Conservation (phyloP, 768 basidiomycete genomes). For the Trametes villosa region DNA sequence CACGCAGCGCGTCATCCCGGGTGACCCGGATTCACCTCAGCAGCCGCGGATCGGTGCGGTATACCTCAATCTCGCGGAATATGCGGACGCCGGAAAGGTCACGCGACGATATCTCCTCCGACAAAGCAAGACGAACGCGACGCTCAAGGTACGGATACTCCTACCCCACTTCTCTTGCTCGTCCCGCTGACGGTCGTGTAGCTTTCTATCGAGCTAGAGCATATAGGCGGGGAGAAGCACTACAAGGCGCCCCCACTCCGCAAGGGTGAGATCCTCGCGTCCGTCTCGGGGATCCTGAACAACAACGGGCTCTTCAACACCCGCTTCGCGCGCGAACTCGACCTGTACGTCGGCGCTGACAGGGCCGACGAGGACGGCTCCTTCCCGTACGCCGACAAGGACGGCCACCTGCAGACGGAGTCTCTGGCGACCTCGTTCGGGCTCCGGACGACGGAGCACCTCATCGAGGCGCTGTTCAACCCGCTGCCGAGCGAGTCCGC, state of each 20-base stretch:
- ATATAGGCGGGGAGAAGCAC: conserved; percentile 54
- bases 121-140: conserved; percentile 81
- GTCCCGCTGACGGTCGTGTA: conserved; percentile 31
- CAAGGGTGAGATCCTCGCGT: conserved; percentile 72
- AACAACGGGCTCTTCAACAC: conserved; percentile 54
- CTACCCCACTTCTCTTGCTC: background rate
- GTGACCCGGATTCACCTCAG: conserved; percentile 57
- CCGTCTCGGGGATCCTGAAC: conserved; percentile 61
- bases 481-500: conserved; percentile 47
- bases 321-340: conserved; percentile 52
- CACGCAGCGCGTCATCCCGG: conserved; percentile 57
- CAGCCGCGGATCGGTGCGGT: conserved; percentile 69
- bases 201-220: conserved; percentile 62
- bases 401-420: conserved; percentile 35
- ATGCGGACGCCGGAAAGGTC: conserved; percentile 60
- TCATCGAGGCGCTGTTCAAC: conserved; percentile 84
- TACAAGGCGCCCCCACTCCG: conserved; percentile 72
- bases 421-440: conserved; percentile 56
- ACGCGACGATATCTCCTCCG: conserved; percentile 68
- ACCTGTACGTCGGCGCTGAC: conserved; percentile 42
- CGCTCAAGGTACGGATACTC: conserved; percentile 57
- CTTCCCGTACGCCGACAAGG: conserved; percentile 19
- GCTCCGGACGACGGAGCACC: conserved; percentile 65
- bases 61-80: conserved; percentile 76
- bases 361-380: conserved; percentile 15